Base-by-base conservation (phyloP, 352 stramenopile species). In the Elongisporangium undulatum region DNA sequence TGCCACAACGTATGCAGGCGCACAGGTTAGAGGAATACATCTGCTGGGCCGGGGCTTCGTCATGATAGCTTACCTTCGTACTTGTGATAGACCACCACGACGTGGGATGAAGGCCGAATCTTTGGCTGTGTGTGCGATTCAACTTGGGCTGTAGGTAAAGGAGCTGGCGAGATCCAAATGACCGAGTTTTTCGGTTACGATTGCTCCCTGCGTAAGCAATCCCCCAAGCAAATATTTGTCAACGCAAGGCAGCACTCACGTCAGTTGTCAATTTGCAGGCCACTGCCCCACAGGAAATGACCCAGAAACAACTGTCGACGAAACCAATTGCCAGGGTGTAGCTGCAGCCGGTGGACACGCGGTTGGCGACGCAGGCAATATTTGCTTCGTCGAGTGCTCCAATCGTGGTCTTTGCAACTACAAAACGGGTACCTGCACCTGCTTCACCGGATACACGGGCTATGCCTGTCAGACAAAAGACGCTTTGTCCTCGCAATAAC, bases 361-460 rank as follows among this genome's bases (percentile, higher is more conserved):
- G 0, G 56, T 76, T 2, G 89, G 89, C 1, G 59, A 45, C 7
- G 38, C 63, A 24, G 87, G 87, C 13, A 98, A 98, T 69, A 45
- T 91, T 12, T 98, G 92, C 64, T 86, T 97, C 39, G 74, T 95
- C 16, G 92, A 98, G 58, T 98, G 93, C 68, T 95, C 84, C 12
- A 97, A 97, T 63, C 87, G 92, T 10, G 93, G 94, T 5, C 69
- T 91, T 12, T 98, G 93, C 69, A 77, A 97, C 75, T 96, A 96
- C 68, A 71, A 62, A 24, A 82, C 58, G 2, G 92, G 92, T 1
- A 48, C 69, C n/a, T 98, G 94, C 69, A 74, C 63, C 45, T 98
- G 92, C 63, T 98, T 97, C 59, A 57, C 63, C 49, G 92, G 92
- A 3, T 98, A 79, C 56, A 71, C 65, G 12, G 77, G 75, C 2